Percentiles rank a stretch among this genome's conserved stretches.
phyloP scores from a whole-genome alignment of 192 early-diverging fungal genomes.

The Backusella macrospora region DNA sequence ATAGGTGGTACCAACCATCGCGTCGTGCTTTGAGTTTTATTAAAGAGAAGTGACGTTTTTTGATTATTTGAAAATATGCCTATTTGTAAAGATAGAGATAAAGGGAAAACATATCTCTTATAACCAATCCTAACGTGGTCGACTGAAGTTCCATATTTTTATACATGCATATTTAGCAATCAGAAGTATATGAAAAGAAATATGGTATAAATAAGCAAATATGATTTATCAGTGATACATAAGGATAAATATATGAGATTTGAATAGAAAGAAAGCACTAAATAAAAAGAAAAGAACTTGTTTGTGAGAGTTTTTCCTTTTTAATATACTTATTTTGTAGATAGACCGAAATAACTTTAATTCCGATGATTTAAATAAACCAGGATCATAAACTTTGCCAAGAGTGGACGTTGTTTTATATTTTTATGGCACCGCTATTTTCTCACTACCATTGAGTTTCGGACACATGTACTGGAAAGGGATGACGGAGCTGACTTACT shows the following conservation, averaged over 20 bases:
- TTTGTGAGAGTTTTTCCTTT: background rate
- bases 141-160: too few species aligned
- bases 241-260: too few species aligned
- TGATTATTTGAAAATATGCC: background rate
- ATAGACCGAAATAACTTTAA: slow-evolving; percentile 10
- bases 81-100: too few species aligned
- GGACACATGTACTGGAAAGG: slow-evolving; percentile 12
- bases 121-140: too few species aligned
- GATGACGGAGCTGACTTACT: slow-evolving; percentile 5
- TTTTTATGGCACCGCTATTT: background rate
- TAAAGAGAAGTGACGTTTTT: background rate
- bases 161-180: too few species aligned
- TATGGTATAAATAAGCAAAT: too few species aligned
- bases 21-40: background rate
- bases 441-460: background rate
- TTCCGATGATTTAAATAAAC: background rate
- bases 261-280: background rate
- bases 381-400: background rate
- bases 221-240: too few species aligned
- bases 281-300: background rate
- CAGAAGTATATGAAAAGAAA: too few species aligned
- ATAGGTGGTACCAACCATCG: background rate
- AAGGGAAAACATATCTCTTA: too few species aligned
- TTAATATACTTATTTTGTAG: slow-evolving; percentile 3
- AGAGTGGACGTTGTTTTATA: background rate